Base-by-base conservation (phyloP, 805 yeast genomes). In the Ogataea methanolica region DNA sequence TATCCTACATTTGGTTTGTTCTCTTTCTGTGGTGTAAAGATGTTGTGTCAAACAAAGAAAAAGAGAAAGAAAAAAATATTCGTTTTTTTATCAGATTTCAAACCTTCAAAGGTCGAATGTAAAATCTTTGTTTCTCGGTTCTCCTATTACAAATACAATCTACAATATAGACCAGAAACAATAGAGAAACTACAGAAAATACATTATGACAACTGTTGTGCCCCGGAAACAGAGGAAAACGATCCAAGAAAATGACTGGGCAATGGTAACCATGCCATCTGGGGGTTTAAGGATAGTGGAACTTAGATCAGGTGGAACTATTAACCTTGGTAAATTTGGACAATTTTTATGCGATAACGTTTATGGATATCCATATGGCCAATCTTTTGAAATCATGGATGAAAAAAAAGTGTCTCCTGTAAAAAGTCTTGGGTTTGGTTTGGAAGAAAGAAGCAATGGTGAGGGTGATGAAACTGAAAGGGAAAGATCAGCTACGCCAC, bases 281-380 rank as follows among this genome's bases (percentile, higher is more conserved):
- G 87, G 83, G 44, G 85, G 87, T 47, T 65, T 82, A 59, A 84
- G 88, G 61, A 75, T 91, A 36, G 80, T 85, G n/a, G 80, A 83
- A 55, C 69, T 91, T 49, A 75, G 73, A 43, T 74, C 78, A 4
- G 81, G 78, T 33, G 80, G 83, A 0, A 63, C 76, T 11, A 75
- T 94, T 17, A 79, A 81, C 46, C 73, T 94, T 53, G 99, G 99
- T 2, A 92, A 94, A 63, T 94, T 92, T 66, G 99, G 99, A 17
- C 73, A 85, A 0, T 94, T 94, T 63, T 69, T 75, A 31, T 88
- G 85, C 2, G 80, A 83, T 52, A 85, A 79, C 44, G 75, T 92
- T 12, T 65, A 92, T 37, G 97, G 97, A 3, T 83, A 74, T 57
- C 85, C 90, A 6, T 86, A 79, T 59, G 99, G 98, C 1, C 92